Evolutionary conservation across 163 green algal species (phyloP).

Genomic region (Chlorella variabilis): DNA sequence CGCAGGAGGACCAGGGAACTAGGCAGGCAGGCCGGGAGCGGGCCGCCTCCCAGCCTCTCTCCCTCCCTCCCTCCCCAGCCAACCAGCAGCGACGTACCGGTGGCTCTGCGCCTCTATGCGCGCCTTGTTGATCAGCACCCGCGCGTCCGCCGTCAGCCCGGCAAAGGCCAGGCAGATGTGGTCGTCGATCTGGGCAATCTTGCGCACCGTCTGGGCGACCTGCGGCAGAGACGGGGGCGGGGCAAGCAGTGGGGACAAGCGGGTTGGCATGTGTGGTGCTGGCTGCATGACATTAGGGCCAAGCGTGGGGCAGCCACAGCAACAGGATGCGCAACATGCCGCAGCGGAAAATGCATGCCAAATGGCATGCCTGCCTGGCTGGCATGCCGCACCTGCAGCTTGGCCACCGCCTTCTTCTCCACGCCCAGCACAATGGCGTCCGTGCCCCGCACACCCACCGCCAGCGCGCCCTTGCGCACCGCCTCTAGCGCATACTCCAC

Average conservation of each 20-base stretch:
- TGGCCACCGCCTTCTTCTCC: conserved; percentile 96
- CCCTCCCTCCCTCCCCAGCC: no score
- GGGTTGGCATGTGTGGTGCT: neutral
- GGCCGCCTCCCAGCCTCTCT: no score
- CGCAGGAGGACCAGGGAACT: neutral
- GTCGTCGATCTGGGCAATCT: conserved; percentile 97
- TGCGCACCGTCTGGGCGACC: conserved; percentile 91
- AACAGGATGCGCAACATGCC: no score
- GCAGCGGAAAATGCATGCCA: no score
- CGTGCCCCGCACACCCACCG: conserved; percentile 91
- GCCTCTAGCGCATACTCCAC: conserved; percentile 99
- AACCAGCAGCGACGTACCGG: conserved; percentile 40
- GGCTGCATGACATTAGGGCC: neutral
- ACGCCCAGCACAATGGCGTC: conserved; percentile 95
- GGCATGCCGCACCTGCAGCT: conserved; percentile 72
- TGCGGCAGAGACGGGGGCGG: neutral
- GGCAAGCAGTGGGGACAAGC: neutral
- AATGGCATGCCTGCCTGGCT: conserved; percentile 56
- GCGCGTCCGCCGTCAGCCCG: conserved; percentile 96
- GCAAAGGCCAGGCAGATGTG: conserved; percentile 97
- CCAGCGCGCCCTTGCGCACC: conserved; percentile 93
- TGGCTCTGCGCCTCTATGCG: conserved; percentile 96
- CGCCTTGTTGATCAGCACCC: conserved; percentile 92
- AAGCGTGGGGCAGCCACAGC: no score
- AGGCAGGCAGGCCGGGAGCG: neutral